Base-by-base conservation (phyloP, 1,139 yeast genomes). In the Ogataea hybrid region DNA sequence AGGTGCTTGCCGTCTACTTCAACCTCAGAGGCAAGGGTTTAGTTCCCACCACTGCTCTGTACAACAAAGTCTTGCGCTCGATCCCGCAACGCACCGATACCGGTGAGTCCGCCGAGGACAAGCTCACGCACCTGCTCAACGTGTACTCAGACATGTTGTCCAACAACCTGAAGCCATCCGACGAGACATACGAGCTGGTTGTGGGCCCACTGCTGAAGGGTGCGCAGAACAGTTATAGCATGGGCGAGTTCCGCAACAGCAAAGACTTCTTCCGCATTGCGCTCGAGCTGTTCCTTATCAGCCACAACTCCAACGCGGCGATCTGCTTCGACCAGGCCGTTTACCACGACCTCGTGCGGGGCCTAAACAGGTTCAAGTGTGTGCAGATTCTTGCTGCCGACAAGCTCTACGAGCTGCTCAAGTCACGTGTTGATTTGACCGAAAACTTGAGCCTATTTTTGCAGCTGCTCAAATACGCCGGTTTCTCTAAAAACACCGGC, bases 131-230 rank as follows among this genome's bases (percentile, higher is more conserved):
- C 41, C 59, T 84, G 46, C 64, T 84, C 48, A 81, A 80, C 12
- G 78, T 82, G 29, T 84, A 84, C 58, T 85, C 83, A 42, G 89
- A 82, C 54, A 63, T 82, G 53, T 67, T 84, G 20, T 55, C 69
- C 22, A 68, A 69, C 45, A 67, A 64, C 42, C 48, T 79, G 30
- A 80, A 77, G 53, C 92, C 92, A 16, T 68, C 72, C 29, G 53
- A 57, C 29, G 67, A 67, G 23, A 81, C 85, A 5, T 83, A 74
- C 58, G 67, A 74, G 49, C 57, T 74, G 1, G 75, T 82, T 4
- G 64, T 84, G 28, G 61, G 63, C 20, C 71, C 75, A 17, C 65
- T 84, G 25, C 65, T 81, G 44, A 64, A 66, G 29, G 80, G 82
- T 12, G 69, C 84, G 23, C 59, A 74, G 25, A 51, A 59, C 3